These are phyloP conservation scores for Dacryopinax spathularia DNA, from an alignment of 768 basidiomycete genomes.

Conservation along the genomic window DNA sequence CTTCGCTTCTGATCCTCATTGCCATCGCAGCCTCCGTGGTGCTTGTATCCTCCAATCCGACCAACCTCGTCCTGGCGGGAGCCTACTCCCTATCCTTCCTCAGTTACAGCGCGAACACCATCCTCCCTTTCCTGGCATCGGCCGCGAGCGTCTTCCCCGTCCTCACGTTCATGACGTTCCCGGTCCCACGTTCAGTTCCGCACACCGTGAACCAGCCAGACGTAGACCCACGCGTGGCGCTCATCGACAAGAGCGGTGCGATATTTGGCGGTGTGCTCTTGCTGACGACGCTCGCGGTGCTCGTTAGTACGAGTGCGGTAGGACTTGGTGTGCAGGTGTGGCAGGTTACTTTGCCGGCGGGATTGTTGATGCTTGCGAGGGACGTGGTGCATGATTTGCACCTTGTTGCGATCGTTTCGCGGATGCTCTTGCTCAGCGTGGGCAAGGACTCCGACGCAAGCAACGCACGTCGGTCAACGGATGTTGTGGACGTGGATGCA, in stretches of 20 bases:
- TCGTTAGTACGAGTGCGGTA: conserved; percentile 26
- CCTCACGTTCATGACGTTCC: conserved; percentile 27
- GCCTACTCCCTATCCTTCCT: conserved; percentile 66
- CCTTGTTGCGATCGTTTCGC: neutral
- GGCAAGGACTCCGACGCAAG: neutral
- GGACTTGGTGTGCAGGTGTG: conserved; percentile 17
- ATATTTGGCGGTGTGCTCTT: conserved; percentile 27
- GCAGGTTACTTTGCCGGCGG: conserved; percentile 31
- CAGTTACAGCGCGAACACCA: conserved; percentile 68
- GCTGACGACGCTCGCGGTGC: conserved; percentile 24
- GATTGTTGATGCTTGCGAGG: conserved; percentile 24
- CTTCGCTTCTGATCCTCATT: conserved; percentile 45
- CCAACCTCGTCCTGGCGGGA: conserved; percentile 84
- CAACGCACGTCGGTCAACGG: no score
- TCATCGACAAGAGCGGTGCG: conserved; percentile 29
- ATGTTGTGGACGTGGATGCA: neutral
- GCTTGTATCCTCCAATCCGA: conserved; percentile 78
- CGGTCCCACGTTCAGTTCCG: conserved; percentile 11
- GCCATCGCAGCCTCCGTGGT: conserved; percentile 43
- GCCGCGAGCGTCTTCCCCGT: conserved; percentile 46
- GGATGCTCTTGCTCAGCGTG: conserved; percentile 8
- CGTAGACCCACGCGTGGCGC: conserved; percentile 23
- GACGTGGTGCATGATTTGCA: conserved; percentile 23
- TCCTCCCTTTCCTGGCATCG: conserved; percentile 61
- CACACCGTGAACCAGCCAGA: conserved; percentile 17